Base-by-base conservation (phyloP, 2,329 filamentous ascomycete species). In the Phialophora verrucosa region DNA sequence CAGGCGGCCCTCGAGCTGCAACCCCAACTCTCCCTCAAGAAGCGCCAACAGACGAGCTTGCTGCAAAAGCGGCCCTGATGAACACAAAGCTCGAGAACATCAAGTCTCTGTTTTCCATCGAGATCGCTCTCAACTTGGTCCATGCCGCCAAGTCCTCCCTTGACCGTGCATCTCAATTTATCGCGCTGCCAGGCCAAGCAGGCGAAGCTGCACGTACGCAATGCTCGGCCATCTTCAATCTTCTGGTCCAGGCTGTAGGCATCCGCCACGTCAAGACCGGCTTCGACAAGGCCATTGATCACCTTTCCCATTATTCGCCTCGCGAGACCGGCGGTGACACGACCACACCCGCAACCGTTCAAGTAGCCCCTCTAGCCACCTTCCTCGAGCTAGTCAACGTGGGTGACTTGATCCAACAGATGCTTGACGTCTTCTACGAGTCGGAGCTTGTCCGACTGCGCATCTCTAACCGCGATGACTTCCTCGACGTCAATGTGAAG, bases 331-430 rank as follows among this genome's bases (percentile, higher is more conserved):
- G 87, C 69, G 31, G 27, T n/a, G 47, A 61, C 29, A 80, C 84
- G 49, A 91, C 90, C 74, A 88, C 91, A 73, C 84, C 88, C 70
- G 82, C 86, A 11, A 91, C 91, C 0, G 93, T 97, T 7, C 92
- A 93, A 62, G 71, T 73, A 11, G 71, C 71, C 4, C 95, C 95
- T 1, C 85, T 99, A 3, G 93, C 97, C 54, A 97, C 92, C 0
- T 99, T 99, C 74, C 88, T 99, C 68, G 95, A 99, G 79, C 86
- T 99, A 31, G 95, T 99, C 77, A 99, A 99, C 75, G 94, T 99
- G 0, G 95, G 95, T 65, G 95, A 99, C 77, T 84, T 99, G 65
- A 99, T 99, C 73, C 92, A 96, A 66, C 95, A 99, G 78, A 99
- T 99, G 95, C 88, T 99, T 65, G 95, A 99, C 76, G 93, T 99